phyloP scores from a whole-genome alignment of 352 stramenopile genomes.

The Peronospora farinosa region DNA sequence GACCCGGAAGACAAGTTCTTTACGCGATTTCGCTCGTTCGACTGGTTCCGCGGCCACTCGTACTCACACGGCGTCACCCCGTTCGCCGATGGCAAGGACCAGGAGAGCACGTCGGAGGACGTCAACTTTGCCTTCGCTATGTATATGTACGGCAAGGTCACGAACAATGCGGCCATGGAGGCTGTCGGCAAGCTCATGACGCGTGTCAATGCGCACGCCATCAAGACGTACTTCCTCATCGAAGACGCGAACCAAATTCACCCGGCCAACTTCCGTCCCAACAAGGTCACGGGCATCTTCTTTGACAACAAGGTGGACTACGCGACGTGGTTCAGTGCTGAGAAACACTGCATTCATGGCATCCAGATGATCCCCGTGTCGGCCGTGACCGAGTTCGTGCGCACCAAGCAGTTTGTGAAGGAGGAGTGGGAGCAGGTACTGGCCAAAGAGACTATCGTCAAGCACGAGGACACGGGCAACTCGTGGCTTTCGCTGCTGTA shows the following conservation, averaged over 20 bases:
- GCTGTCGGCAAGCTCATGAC: conserved; percentile 44
- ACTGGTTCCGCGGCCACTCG: conserved; percentile 66
- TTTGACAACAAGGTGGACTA: conserved; percentile 84
- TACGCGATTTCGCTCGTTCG: conserved; percentile 49
- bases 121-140: conserved; percentile 60
- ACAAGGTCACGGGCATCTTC: conserved; percentile 60
- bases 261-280: conserved; percentile 31
- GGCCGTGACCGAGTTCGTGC: conserved; percentile 28
- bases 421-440: conserved; percentile 1
- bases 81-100: conserved; percentile 57
- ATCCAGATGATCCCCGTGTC: conserved; percentile 74
- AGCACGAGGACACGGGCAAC: conserved; percentile 1
- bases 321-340: conserved; percentile 64
- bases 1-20: conserved; percentile 38
- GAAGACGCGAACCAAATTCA: conserved; percentile 49
- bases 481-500: conserved; percentile 2
- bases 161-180: conserved; percentile 27
- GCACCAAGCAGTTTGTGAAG: neutral
- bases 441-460: conserved; percentile 1
- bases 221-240: conserved; percentile 72
- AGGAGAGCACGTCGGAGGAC: conserved; percentile 63
- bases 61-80: conserved; percentile 63
- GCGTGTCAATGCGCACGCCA: conserved; percentile 35
- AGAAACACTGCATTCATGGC: conserved; percentile 69
- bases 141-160: conserved; percentile 49